Evolutionary conservation across 129 eudicot genomes (phyloP), one percentile per base, ranked within the genome.

Genomic region (Apium graveolens): DNA sequence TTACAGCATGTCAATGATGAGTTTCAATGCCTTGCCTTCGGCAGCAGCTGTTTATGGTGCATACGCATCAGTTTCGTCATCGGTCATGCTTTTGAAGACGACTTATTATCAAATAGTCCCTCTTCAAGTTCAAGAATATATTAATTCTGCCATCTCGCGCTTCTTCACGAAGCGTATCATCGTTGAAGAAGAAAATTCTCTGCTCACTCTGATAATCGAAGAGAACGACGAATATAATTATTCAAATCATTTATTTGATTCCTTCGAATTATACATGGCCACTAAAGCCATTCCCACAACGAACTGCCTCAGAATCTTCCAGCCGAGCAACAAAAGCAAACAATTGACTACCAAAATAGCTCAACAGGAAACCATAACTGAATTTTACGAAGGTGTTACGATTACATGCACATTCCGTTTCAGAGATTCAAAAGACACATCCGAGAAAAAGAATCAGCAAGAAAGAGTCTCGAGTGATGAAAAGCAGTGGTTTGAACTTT

Each of bases 401-500:
- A 57, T 57, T 57, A 8, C 11, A 26, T 57, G 27, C 66, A 26
- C 10, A n/a, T 57, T 57, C 31, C 66, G 9, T 26, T 48, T 48
- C 32, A 24, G 2, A 20, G 32, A 24, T 3, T 1, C n/a, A 1
- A 57, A 57, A 57, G 31, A 53, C 27, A 20, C 31, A 24, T 9
- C n/a, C 11, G 31, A n/a, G 29, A 21, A 57, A 24, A 57, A 21
- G n/a, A 57, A 70, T 16, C 1, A 13, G 2, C 12, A 11, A 16
- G 53, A 1, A 21, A 41, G 45, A 42, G 45, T 42, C 45, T 42
- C 45, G 13, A 9, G 45, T 42, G 45, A 42, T 16, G 44, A 24
- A 6, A 39, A 71, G 34, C 51, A 39, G 5, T 41, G 24, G 31
- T 86, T 88, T 76, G 86, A 79, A 53, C 84, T 88, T 10, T 7